Evolutionary conservation across 345 rosid species (phyloP).

Genomic region (Euphorbia peplus): DNA sequence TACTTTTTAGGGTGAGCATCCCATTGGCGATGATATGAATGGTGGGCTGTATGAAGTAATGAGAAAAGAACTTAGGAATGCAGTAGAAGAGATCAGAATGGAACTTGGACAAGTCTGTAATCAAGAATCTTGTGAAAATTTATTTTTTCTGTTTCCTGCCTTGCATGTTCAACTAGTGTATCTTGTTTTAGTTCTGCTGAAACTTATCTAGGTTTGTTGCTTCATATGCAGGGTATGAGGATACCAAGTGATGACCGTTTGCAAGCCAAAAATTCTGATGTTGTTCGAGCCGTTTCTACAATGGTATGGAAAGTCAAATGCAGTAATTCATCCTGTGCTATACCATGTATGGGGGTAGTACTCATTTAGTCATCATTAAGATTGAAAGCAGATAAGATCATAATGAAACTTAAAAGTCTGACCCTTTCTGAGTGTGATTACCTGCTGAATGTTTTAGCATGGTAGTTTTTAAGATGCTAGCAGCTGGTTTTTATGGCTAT

Average conservation of each 20-base stretch:
- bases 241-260: conserved; percentile 39
- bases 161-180: conserved; percentile 2
- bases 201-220: conserved; percentile 15
- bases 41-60: conserved; percentile 53
- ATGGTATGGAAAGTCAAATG: conserved; percentile 37
- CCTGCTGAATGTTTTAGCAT: background rate
- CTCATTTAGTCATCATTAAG: background rate
- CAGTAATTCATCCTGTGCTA: background rate
- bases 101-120: conserved; percentile 54
- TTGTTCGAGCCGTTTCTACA: conserved; percentile 44
- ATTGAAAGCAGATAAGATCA: background rate
- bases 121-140: conserved; percentile 14
- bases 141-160: background rate
- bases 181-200: conserved; percentile 11
- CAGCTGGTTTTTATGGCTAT: background rate
- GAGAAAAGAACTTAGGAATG: conserved; percentile 68
- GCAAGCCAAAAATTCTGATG: conserved; percentile 38
- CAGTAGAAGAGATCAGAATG: conserved; percentile 63
- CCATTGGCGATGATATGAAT: conserved; percentile 40
- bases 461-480: background rate
- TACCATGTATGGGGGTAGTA: background rate
- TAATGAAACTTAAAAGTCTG: background rate
- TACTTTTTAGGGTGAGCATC: conserved; percentile 45
- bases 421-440: background rate
- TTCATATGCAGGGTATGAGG: conserved; percentile 45